Evolutionary conservation across 2,329 filamentous ascomycete genomes (phyloP).

Genomic region (Sclerotinia spermophila): DNA sequence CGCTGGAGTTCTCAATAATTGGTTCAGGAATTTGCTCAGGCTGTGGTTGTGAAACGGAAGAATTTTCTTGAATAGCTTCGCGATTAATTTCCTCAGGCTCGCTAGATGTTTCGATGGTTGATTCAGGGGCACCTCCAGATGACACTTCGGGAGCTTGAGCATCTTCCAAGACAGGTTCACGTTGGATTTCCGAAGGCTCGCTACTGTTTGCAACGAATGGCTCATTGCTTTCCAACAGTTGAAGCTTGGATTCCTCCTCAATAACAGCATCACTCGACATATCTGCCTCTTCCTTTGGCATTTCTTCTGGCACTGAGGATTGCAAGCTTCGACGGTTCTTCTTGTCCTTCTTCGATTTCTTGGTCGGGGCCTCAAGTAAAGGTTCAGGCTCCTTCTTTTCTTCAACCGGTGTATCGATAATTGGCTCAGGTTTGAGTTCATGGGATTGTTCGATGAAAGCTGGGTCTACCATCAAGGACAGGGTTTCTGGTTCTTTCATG

Average conservation of each 20-base stretch:
- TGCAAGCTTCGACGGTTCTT: slow-evolving; percentile 21
- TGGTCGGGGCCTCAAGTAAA: background rate
- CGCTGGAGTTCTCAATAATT: background rate
- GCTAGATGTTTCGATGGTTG: background rate
- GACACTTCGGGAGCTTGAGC: background rate
- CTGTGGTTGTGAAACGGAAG: background rate
- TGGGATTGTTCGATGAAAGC: background rate
- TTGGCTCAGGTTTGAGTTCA: background rate
- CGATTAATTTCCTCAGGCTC: background rate
- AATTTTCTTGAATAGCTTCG: background rate
- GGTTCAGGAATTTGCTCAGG: background rate
- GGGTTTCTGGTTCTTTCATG: background rate
- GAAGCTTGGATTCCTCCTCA: background rate
- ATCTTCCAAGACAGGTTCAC: background rate
- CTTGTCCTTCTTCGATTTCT: slow-evolving; percentile 31
- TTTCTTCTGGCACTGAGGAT: background rate
- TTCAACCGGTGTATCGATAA: background rate
- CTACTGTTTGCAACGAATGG: background rate
- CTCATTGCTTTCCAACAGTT: background rate
- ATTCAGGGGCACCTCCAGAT: background rate
- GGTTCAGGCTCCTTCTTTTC: background rate
- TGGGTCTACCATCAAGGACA: background rate
- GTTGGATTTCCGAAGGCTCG: background rate
- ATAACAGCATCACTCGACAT: background rate
- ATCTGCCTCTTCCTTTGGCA: background rate